These are phyloP conservation scores for Ceratonia siliqua DNA, from an alignment of 306 rosid genomes.

Conservation along the genomic window DNA sequence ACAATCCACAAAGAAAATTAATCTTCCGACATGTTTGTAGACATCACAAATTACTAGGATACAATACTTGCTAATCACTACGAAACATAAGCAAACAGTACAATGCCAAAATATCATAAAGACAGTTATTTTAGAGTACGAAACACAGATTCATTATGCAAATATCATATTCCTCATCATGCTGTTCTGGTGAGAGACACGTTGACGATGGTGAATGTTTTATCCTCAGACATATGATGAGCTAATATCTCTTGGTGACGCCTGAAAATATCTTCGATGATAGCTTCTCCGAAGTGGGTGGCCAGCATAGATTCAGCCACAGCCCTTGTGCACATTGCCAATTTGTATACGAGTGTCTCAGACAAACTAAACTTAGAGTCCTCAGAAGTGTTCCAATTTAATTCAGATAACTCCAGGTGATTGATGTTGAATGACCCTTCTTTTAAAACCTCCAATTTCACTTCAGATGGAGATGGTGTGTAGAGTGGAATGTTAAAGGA, in stretches of 20 bases:
- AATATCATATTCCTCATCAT: no score
- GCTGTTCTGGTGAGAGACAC: constrained; percentile 30
- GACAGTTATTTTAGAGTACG: no score
- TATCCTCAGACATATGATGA: constrained; percentile 46
- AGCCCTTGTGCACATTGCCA: constrained; percentile 45
- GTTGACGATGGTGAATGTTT: constrained; percentile 31
- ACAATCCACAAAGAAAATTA: no score
- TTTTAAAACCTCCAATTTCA: constrained; percentile 32
- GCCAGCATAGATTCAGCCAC: constrained; percentile 41
- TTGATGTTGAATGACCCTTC: constrained; percentile 44
- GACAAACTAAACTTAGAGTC: background rate
- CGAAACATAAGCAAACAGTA: no score
- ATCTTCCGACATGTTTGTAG: no score
- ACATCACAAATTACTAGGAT: no score
- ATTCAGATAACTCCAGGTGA: constrained; percentile 26
- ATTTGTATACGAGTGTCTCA: constrained; percentile 29
- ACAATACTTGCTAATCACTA: no score
- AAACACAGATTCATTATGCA: no score
- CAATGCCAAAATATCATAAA: no score
- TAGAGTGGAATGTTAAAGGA: constrained; percentile 49
- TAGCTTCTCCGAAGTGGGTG: constrained; percentile 47
- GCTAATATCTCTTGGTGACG: constrained; percentile 34
- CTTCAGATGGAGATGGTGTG: constrained; percentile 46
- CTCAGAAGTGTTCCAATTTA: constrained; percentile 33
- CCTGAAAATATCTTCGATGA: constrained; percentile 45